phyloP scores from a whole-genome alignment of 805 yeast genomes.

The Saccharomycopsis selenospora region DNA sequence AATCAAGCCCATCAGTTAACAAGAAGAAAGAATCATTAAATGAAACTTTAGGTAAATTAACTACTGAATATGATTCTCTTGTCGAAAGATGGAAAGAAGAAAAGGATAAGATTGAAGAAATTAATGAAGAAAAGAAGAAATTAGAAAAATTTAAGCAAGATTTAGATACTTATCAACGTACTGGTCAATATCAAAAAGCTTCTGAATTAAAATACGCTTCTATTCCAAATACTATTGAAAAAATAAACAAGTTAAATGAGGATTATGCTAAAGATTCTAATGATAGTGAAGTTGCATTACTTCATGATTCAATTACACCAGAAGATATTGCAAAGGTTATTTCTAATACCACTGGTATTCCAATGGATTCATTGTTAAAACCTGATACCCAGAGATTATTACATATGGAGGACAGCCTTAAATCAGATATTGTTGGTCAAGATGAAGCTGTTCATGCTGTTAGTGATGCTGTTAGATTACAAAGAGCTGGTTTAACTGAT shows the following conservation, averaged over 20 bases:
- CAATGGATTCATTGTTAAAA: constrained; percentile 80
- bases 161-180: constrained; percentile 73
- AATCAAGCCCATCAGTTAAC: constrained; percentile 75
- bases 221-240: constrained; percentile 51
- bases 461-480: constrained; percentile 90
- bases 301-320: constrained; percentile 89
- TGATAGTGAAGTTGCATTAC: constrained; percentile 31
- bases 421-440: constrained; percentile 83
- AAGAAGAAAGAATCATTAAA: constrained; percentile 62
- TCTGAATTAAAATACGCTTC: constrained; percentile 82
- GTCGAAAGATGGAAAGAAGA: constrained; percentile 86
- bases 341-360: constrained; percentile 93
- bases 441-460: constrained; percentile 89
- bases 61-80: constrained; percentile 58
- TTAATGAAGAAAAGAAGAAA: constrained; percentile 73
- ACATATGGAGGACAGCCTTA: constrained; percentile 76
- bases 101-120: constrained; percentile 62
- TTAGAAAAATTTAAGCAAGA: constrained; percentile 80
- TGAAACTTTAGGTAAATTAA: constrained; percentile 53
- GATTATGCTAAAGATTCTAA: constrained; percentile 28
- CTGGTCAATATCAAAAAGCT: constrained; percentile 80
- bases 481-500: constrained; percentile 92
- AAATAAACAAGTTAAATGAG: constrained; percentile 25
- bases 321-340: constrained; percentile 92
- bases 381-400: constrained; percentile 90